These are phyloP conservation scores for Sugiyamaella neomexicana DNA, from an alignment of 1,139 yeast species.

Conservation along the genomic window DNA sequence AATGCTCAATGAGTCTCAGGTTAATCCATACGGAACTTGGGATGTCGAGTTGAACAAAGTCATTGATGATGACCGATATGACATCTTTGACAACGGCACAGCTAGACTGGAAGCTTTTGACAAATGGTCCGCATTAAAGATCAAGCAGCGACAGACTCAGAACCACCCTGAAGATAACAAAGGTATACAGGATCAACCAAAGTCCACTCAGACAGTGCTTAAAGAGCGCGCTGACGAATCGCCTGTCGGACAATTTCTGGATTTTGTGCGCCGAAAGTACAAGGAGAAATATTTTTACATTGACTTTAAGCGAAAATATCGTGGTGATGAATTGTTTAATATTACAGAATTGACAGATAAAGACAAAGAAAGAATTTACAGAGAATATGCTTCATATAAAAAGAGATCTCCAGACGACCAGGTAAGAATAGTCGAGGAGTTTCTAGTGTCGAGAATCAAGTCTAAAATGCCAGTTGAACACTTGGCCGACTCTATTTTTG, in stretches of 20 bases:
- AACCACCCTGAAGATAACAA: not conserved
- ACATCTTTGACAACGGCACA: conserved; percentile 40
- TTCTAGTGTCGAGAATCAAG: not conserved
- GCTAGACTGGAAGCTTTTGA: conserved; percentile 45
- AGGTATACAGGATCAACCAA: not conserved
- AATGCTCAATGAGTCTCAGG: conserved; percentile 36
- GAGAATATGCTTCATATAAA: conserved; percentile 35
- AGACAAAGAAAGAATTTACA: conserved; percentile 45
- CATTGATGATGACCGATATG: conserved; percentile 45
- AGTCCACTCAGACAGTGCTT: not conserved
- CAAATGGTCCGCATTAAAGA: conserved; percentile 43
- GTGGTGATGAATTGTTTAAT: conserved; percentile 38
- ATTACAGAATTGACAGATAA: conserved; percentile 40
- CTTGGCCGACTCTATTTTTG: conserved; percentile 14
- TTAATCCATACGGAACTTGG: conserved; percentile 51
- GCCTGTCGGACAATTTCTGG: conserved; percentile 37
- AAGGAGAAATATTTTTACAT: conserved; percentile 43
- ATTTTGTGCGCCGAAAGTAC: conserved; percentile 38
- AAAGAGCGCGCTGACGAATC: conserved; percentile 11
- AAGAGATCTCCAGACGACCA: conserved; percentile 23
- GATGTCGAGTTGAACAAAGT: conserved; percentile 48
- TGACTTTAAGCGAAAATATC: conserved; percentile 49
- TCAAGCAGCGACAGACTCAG: conserved; percentile 19
- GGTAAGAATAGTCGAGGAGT: conserved; percentile 10
- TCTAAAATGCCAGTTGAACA: not conserved